Evolutionary conservation across 345 rosid genomes (phyloP).

Genomic region (Rhizophora apiculata): DNA sequence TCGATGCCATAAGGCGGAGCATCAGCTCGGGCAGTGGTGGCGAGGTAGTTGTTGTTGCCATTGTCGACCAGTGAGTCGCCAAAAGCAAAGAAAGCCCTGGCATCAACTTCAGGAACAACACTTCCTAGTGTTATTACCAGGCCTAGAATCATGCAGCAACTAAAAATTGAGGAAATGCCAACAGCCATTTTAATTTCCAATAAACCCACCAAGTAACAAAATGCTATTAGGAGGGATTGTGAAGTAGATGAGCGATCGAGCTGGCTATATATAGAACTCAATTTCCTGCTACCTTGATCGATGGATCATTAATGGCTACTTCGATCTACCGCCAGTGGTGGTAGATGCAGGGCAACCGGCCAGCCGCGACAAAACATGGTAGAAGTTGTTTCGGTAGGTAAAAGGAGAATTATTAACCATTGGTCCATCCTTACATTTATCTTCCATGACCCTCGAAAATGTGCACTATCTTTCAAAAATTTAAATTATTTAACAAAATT

Average conservation of each 20-base stretch:
- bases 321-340: conserved; percentile 16
- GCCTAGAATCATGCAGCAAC: conserved; percentile 13
- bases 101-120: conserved; percentile 6
- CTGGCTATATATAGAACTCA: conserved; percentile 16
- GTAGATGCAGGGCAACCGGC: conserved; percentile 15
- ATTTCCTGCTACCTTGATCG: neutral
- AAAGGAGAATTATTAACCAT: neutral
- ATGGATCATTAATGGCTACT: conserved; percentile 29
- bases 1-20: conserved; percentile 78
- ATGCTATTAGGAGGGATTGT: neutral
- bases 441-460: too few relatives aligned
- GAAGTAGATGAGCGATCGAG: conserved; percentile 3
- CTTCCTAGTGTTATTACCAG: conserved; percentile 22
- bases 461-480: too few relatives aligned
- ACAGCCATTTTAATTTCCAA: conserved; percentile 6
- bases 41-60: conserved; percentile 80
- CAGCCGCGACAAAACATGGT: neutral
- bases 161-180: conserved; percentile 10
- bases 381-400: conserved; percentile 5
- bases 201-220: conserved; percentile 2
- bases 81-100: conserved; percentile 30
- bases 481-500: too few relatives aligned
- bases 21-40: conserved; percentile 81
- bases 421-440: too few relatives aligned
- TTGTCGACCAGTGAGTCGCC: conserved; percentile 88